Evolutionary conservation across 2,329 filamentous ascomycete species (phyloP).

Genomic region (Diplodia corticola): DNA sequence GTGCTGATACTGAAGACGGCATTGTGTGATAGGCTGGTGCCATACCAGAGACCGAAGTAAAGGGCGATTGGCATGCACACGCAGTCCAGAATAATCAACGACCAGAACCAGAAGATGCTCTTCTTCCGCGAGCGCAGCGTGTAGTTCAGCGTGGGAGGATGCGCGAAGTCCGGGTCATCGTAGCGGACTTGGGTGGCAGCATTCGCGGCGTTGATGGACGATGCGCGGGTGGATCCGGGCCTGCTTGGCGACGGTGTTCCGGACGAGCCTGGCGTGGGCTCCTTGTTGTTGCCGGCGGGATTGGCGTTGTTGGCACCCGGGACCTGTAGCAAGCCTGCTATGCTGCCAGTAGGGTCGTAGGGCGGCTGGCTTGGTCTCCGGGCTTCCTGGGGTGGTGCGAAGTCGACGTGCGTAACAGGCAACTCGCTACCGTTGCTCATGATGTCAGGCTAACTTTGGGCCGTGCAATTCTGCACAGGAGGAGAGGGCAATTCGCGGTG

Average conservation of each 20-base stretch:
- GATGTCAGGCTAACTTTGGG: background rate
- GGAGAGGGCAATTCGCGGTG: background rate
- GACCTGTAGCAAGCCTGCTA: constrained; percentile 10
- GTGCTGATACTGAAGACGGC: constrained; percentile 58
- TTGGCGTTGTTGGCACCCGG: constrained; percentile 10
- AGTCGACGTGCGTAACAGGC: constrained; percentile 21
- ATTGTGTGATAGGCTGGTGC: constrained; percentile 53
- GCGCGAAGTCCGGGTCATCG: constrained; percentile 42
- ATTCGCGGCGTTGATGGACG: constrained; percentile 35
- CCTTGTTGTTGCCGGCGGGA: background rate
- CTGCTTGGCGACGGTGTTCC: constrained; percentile 8
- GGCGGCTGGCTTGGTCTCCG: constrained; percentile 13
- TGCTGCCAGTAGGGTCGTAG: constrained; percentile 14
- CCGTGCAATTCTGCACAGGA: background rate
- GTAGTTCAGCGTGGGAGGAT: constrained; percentile 57
- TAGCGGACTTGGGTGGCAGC: constrained; percentile 45
- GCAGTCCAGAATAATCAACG: constrained; percentile 59
- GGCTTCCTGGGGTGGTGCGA: background rate
- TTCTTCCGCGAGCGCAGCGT: constrained; percentile 55
- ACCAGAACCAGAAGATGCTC: constrained; percentile 61
- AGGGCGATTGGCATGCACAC: constrained; percentile 59
- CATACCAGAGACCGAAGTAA: constrained; percentile 63
- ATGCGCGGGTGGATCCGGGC: constrained; percentile 29
- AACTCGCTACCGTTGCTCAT: constrained; percentile 9
- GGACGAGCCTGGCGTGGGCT: background rate